Evolutionary conservation across 1,284 basidiomycete genomes (phyloP), one percentile per base, ranked within the genome.

Genomic region (Schizophyllum commune): DNA sequence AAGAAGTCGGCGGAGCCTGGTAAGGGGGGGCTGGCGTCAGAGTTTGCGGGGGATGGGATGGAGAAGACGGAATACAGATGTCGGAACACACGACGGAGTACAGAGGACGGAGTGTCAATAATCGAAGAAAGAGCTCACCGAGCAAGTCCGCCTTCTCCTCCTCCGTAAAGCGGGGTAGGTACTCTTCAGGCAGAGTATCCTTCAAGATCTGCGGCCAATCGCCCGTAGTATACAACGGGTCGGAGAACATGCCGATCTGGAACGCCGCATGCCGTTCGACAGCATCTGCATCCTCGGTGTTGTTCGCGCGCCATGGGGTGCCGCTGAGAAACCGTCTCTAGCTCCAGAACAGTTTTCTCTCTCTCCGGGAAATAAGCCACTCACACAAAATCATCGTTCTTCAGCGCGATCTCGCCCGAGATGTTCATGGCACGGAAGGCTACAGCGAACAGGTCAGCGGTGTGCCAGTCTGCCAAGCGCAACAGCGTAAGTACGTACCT

Each of bases 151-250:
- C 68, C 64, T 75, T 75, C 58, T 80, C 78, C 59, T 74, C 68
- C 32, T 70, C 72, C 0, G 76, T 80, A 64, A 81, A 77, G 0
- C 79, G 71, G 3, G 79, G 79, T 15, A 81, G 71, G 60, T 71
- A 75, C 0, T 73, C 73, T 9, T 75, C 72, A 3, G 77, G 74
- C 1, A 81, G 67, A 1, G 74, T 78, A 47, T 80, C 76, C 22
- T 72, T 79, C 71, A 80, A 72, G 34, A 79, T 71, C 33, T 73
- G 70, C 1, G 79, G 79, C 78, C 79, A 81, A 62, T 81, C 77
- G 5, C 79, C 79, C 0, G 76, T 77, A 5, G 67, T 76, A 64
- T 77, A 81, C 0, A 77, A 64, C 13, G 79, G 78, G 58, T 79
- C 73, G 20, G 77, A 73, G 62, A 79, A 80, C 7, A 71, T 69